Base-by-base conservation (phyloP, 495 filamentous ascomycete species). In the Talaromyces stipitatus region DNA sequence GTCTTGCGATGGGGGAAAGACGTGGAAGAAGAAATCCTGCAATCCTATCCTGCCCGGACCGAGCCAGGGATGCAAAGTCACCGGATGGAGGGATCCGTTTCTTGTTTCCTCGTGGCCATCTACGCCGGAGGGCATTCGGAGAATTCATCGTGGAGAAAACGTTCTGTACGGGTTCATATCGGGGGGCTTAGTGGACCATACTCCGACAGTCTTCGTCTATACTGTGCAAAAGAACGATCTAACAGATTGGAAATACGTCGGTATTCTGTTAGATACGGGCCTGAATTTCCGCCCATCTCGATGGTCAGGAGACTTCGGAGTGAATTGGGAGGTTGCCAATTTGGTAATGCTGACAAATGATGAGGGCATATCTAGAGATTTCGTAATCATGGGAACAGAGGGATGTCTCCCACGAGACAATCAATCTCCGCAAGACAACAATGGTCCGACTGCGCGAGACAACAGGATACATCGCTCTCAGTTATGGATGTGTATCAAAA, bases 81-180 rank as follows among this genome's bases (percentile, higher is more conserved):
- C 80, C 1, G 79, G 76, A 4, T 84, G 77, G 73, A 64, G 82
- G 23, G 82, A 85, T 58, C 81, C 82, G 0, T 81, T 72, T 58
- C 60, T 82, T 32, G 66, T 67, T 29, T 62, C 64, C 1, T 82
- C 74, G 74, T 43, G 36, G 36, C 66, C 73, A 0, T 66, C 56
- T 45, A 33, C 67, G 43, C 66, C 79, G 60, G 71, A 74, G 29
- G 56, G 51, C 26, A 48, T 72, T 6, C 65, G 77, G 6, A 59
- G 62, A 5, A 48, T 66, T 3, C 24, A 52, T 51, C 24, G 58
- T 0, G 32, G 18, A 29, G 62, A 69, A 38, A 66, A 66, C 22
- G 62, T 73, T 50, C 75, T 76, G 29, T 80, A 81, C 55, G 73
- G 78, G 1, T 74, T 84, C 5, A 68, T 82, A 27, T 78, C 79